These are phyloP conservation scores for Talinum fruticosum DNA, from an alignment of 148 eudicot genomes.

Conservation along the genomic window DNA sequence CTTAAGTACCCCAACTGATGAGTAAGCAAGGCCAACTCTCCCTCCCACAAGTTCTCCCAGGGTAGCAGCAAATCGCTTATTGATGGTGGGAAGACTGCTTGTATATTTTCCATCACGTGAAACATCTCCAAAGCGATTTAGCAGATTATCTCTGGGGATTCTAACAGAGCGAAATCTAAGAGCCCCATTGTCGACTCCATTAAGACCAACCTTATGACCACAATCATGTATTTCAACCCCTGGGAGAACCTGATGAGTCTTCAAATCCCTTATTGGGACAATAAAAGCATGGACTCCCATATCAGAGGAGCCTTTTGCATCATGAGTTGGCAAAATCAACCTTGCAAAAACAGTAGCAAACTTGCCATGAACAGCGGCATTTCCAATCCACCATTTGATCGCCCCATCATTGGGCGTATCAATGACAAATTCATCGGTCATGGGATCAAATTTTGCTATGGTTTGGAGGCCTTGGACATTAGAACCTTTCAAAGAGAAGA, in stretches of 20 bases:
- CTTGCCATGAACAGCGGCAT: constrained; percentile 93
- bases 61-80: constrained; percentile 87
- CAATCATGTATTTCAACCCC: constrained; percentile 92
- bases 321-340: constrained; percentile 73
- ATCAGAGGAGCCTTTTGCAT: constrained; percentile 61
- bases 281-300: constrained; percentile 99
- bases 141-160: constrained; percentile 89
- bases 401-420: constrained; percentile 94
- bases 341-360: constrained; percentile 93
- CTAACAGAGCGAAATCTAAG: constrained; percentile 71
- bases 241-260: constrained; percentile 68
- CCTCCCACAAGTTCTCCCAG: constrained; percentile 97
- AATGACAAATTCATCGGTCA: constrained; percentile 73
- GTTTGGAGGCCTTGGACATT: constrained; percentile 97
- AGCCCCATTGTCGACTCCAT: constrained; percentile 98
- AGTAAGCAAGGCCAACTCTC: constrained; percentile 88
- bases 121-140: constrained; percentile 92
- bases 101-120: constrained; percentile 85
- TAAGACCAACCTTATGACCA: constrained; percentile 92
- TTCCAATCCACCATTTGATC: constrained; percentile 98
- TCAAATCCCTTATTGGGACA: constrained; percentile 82
- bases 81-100: constrained; percentile 76
- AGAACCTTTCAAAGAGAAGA: constrained; percentile 51
- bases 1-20: constrained; percentile 87
- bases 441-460: constrained; percentile 70